phyloP scores from a whole-genome alignment of 1,139 yeast species.

The Hanseniaspora gamundiae region DNA sequence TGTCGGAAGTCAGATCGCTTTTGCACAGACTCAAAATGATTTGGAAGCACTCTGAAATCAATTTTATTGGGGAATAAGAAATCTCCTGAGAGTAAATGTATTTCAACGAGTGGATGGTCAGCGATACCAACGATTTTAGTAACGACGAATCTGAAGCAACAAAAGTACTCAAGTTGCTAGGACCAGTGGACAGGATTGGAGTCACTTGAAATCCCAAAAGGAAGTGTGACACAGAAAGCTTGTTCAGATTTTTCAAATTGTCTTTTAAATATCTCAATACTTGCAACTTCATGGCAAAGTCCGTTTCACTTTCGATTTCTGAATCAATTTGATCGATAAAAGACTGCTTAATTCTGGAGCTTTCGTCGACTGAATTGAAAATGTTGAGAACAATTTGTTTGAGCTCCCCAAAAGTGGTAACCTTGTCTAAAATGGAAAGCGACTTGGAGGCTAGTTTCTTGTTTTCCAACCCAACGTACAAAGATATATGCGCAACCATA shows the following conservation, averaged over 20 bases:
- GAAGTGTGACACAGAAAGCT: constrained; percentile 52
- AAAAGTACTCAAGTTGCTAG: constrained; percentile 31
- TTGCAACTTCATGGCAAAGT: constrained; percentile 40
- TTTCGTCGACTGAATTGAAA: constrained; percentile 62
- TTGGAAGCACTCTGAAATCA: constrained; percentile 48
- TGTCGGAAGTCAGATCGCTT: constrained; percentile 39
- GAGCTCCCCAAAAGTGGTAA: constrained; percentile 38
- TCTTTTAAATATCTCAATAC: constrained; percentile 46
- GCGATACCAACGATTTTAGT: constrained; percentile 39
- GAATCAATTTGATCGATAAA: constrained; percentile 60
- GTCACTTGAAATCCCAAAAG: constrained; percentile 56
- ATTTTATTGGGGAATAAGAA: constrained; percentile 41
- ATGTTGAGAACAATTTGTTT: constrained; percentile 61
- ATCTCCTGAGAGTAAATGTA: constrained; percentile 32
- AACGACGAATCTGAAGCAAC: constrained; percentile 43
- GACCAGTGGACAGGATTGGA: constrained; percentile 33
- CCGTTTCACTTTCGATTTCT: constrained; percentile 25
- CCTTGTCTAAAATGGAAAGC: constrained; percentile 38
- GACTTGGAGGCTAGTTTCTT: constrained; percentile 40
- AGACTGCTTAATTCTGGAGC: constrained; percentile 49
- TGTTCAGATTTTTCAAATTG: constrained; percentile 34
- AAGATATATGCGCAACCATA: constrained; percentile 52
- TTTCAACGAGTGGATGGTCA: constrained; percentile 38
- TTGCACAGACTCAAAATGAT: constrained; percentile 48
- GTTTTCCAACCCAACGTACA: constrained; percentile 53